phyloP scores from a whole-genome alignment of 495 filamentous ascomycete genomes.

The Aspergillus nanangensis region DNA sequence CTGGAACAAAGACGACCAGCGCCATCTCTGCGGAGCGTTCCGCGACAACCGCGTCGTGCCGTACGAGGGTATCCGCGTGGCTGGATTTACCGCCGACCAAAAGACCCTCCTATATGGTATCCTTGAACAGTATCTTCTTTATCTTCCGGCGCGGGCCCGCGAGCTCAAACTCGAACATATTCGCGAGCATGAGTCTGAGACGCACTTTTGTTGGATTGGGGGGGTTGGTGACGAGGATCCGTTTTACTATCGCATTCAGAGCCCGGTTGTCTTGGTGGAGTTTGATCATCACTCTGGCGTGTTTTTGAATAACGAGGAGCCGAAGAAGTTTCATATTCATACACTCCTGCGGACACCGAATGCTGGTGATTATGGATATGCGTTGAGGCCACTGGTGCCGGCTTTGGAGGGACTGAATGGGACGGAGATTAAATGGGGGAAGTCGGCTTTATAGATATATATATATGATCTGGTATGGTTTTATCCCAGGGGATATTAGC shows the following conservation, averaged over 20 bases:
- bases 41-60: constrained; percentile 72
- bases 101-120: constrained; percentile 51
- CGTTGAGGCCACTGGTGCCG: constrained; percentile 39
- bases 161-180: constrained; percentile 48
- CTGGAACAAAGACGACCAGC: constrained; percentile 72
- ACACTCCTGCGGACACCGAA: constrained; percentile 68
- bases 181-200: constrained; percentile 53
- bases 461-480: no score
- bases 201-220: constrained; percentile 75
- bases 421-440: constrained; percentile 39
- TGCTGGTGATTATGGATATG: constrained; percentile 67
- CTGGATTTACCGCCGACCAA: constrained; percentile 39
- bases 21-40: constrained; percentile 69
- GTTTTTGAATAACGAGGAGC: constrained; percentile 66
- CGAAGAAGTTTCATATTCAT: constrained; percentile 74
- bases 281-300: constrained; percentile 80
- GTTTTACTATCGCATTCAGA: constrained; percentile 75
- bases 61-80: constrained; percentile 58
- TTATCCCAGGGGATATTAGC: no score
- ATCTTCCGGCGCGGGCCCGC: constrained; percentile 52
- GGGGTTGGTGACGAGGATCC: constrained; percentile 59
- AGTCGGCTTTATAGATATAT: constrained; percentile 1
- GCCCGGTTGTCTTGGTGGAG: constrained; percentile 65
- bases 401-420: constrained; percentile 33
- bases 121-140: constrained; percentile 56